Percentiles rank a stretch among this genome's conserved stretches.
phyloP scores from a whole-genome alignment of 371 early-diverging fungal genomes.

The Apophysomyces elegans region DNA sequence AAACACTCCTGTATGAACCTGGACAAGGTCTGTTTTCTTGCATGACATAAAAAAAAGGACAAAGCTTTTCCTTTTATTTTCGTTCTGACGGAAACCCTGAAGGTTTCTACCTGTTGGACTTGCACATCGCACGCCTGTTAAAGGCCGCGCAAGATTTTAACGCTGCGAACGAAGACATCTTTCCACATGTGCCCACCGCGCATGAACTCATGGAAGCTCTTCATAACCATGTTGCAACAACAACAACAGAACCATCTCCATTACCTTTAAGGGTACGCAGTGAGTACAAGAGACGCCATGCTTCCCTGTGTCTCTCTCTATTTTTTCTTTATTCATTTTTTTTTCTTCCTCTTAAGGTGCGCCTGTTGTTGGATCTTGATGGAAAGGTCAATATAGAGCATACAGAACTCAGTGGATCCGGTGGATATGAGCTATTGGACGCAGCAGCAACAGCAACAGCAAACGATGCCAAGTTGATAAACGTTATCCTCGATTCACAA shows the following conservation, averaged over 20 bases:
- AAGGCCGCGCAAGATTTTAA: slow-evolving; percentile 28
- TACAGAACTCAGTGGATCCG: slow-evolving; percentile 33
- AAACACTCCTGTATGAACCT: slow-evolving; percentile 60
- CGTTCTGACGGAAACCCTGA: not conserved
- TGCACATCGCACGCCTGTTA: slow-evolving; percentile 28
- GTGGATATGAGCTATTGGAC: slow-evolving; percentile 8
- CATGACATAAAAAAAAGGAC: slow-evolving; percentile 2
- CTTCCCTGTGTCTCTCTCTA: too few relatives aligned
- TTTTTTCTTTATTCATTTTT: too few relatives aligned
- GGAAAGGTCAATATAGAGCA: slow-evolving; percentile 45
- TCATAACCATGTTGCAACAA: slow-evolving; percentile 25
- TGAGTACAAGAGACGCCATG: too few relatives aligned
- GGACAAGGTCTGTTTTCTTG: slow-evolving; percentile 32
- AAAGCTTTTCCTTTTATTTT: too few relatives aligned
- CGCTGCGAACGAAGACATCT: slow-evolving; percentile 13
- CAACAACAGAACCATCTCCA: too few relatives aligned
- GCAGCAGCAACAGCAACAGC: not conserved
- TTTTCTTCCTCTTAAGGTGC: slow-evolving; percentile 16
- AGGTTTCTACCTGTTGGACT: slow-evolving; percentile 42
- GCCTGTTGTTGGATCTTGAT: slow-evolving; percentile 45
- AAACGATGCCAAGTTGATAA: slow-evolving; percentile 11
- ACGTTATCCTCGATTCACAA: slow-evolving; percentile 45
- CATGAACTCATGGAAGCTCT: slow-evolving; percentile 37
- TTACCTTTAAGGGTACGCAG: too few relatives aligned
- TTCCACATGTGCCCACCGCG: slow-evolving; percentile 31